Percentiles rank a stretch among this genome's conserved stretches.
phyloP scores from a whole-genome alignment of 495 filamentous ascomycete genomes.

The Tetracladium setigerum region DNA sequence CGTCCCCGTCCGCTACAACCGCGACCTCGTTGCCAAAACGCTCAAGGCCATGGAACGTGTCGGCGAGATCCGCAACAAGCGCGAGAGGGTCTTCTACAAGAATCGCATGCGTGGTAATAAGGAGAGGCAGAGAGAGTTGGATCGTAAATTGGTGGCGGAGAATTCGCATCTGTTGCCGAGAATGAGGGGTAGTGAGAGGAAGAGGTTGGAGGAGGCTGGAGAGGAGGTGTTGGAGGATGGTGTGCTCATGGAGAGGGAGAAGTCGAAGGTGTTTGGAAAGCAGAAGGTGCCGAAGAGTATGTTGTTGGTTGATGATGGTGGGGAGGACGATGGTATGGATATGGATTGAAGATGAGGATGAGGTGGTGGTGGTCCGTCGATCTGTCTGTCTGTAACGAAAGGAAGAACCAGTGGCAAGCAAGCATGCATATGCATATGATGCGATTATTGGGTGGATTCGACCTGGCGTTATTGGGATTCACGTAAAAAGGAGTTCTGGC shows the following conservation, averaged over 20 bases:
- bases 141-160: slow-evolving; percentile 82
- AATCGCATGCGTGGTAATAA: slow-evolving; percentile 84
- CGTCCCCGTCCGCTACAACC: slow-evolving; percentile 90
- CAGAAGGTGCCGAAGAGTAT: slow-evolving; percentile 52
- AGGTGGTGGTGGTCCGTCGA: not conserved
- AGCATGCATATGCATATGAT: too few relatives aligned
- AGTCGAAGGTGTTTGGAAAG: slow-evolving; percentile 44
- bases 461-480: too few relatives aligned
- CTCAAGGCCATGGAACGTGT: slow-evolving; percentile 89
- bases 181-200: slow-evolving; percentile 49
- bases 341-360: slow-evolving; percentile 45
- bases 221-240: slow-evolving; percentile 47
- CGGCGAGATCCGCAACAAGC: slow-evolving; percentile 70
- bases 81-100: slow-evolving; percentile 89
- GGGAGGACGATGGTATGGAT: slow-evolving; percentile 54
- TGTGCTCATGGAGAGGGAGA: slow-evolving; percentile 31
- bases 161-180: slow-evolving; percentile 80
- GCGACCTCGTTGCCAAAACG: slow-evolving; percentile 78
- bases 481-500: too few relatives aligned
- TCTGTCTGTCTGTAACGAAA: too few relatives aligned
- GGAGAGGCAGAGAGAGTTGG: slow-evolving; percentile 64
- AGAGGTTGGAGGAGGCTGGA: slow-evolving; percentile 39
- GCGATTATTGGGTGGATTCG: too few relatives aligned
- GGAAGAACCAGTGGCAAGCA: too few relatives aligned
- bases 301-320: slow-evolving; percentile 57